A percentile compares a stretch with the other conserved stretches of the same genome.
phyloP scores from a whole-genome alignment of 176 grass and related monocot species.

The Juncus inflexus region DNA sequence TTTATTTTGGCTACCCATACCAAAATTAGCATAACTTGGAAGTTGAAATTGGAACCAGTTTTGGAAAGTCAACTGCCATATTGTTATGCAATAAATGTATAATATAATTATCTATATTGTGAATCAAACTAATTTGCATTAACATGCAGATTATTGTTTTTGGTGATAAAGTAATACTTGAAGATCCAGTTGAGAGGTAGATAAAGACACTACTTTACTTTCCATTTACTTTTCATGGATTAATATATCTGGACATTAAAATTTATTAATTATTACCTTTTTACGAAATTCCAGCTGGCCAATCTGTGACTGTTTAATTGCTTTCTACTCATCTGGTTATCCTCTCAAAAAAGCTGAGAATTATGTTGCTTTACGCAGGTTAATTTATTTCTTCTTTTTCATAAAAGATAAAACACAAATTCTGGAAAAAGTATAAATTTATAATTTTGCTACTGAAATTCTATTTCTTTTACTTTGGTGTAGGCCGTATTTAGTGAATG shows the following conservation, averaged over 20 bases:
- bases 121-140: background rate
- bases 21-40: too few relatives aligned
- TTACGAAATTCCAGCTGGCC: constrained; percentile 62
- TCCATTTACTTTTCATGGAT: constrained; percentile 8
- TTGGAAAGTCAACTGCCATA: too few relatives aligned
- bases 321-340: constrained; percentile 89
- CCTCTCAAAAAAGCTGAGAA: constrained; percentile 78
- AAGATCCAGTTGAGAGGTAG: constrained; percentile 81
- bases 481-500: constrained; percentile 91
- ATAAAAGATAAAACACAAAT: background rate
- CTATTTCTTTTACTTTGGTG: constrained; percentile 11
- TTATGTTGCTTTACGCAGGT: constrained; percentile 79
- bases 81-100: too few relatives aligned
- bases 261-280: constrained; percentile 14
- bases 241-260: background rate
- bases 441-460: constrained; percentile 3
- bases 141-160: constrained; percentile 77
- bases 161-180: constrained; percentile 81
- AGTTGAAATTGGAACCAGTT: too few relatives aligned
- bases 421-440: background rate
- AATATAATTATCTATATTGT: too few relatives aligned
- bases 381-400: constrained; percentile 6
- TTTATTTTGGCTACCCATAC: too few relatives aligned
- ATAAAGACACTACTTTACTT: background rate
- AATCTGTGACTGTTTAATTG: constrained; percentile 86